Base-by-base conservation (phyloP, 2,329 filamentous ascomycete species). In the Penicillium sp. region DNA sequence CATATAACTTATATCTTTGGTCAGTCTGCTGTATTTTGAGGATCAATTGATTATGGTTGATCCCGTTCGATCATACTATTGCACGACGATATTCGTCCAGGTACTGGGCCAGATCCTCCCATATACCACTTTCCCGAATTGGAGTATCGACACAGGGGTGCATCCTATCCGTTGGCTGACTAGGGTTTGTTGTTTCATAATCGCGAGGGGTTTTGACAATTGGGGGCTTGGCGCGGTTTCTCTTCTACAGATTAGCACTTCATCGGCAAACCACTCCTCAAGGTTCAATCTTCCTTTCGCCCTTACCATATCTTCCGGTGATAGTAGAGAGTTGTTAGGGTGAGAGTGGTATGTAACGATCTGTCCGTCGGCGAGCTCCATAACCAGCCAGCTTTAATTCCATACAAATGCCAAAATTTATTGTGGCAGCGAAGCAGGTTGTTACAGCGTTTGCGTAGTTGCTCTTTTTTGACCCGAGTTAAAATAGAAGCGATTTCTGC, bases 381-480 rank as follows among this genome's bases (percentile, higher is more conserved):
- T 53, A 3, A 42, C 34, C 1, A 53, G 29, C 51, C 41, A 53
- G 36, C 46, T 53, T 33, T 45, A 7, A 52, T 52, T 13, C 21
- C 26, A 27, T 52, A 52, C 30, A 52, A 24, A 7, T 15, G 39
- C 50, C 45, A 52, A 33, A 52, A 52, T 9, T 52, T 33, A 49
- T 52, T 52, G 17, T 52, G 45, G 17, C 50, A 40, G 9, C 50
- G 50, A 12, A 52, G 34, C 15, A 52, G 21, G 32, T 52, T 52
- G 26, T 52, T 45, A 10, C 45, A 32, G n/a, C 50, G 50, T 21
- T 52, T 52, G 3, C 45, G 50, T 9, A 52, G 20, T 37, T 49
- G 50, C 37, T 52, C 50, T 34, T 48, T 29, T 24, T 52, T 48
- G 7, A 52, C 45, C 9, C 49, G 49, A 43, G 30, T 44, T 15